These are phyloP conservation scores for Leccinum sublutescens DNA, from an alignment of 768 basidiomycete genomes.

Conservation along the genomic window DNA sequence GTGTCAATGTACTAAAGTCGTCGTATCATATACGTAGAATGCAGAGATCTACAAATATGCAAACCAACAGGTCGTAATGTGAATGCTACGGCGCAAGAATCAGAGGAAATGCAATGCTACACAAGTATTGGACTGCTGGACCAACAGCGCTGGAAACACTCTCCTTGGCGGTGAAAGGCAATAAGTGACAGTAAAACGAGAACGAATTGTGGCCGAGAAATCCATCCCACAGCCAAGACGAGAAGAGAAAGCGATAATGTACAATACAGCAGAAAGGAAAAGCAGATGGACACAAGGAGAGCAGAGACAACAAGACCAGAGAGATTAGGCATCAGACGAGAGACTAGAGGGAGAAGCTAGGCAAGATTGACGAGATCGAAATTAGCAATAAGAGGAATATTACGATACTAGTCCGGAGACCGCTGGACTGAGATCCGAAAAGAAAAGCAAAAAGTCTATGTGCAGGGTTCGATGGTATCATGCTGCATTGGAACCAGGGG, in stretches of 20 bases:
- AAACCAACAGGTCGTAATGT: slow-evolving; percentile 11
- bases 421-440: slow-evolving; percentile 27
- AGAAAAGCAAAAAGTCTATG: slow-evolving; percentile 23
- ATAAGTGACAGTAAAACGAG: slow-evolving; percentile 33
- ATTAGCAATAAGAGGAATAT: slow-evolving; percentile 37
- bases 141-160: slow-evolving; percentile 30
- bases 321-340: slow-evolving; percentile 9
- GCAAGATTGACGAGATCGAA: slow-evolving; percentile 26
- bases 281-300: slow-evolving; percentile 29
- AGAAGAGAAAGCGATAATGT: slow-evolving; percentile 29
- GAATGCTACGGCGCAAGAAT: slow-evolving; percentile 13
- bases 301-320: slow-evolving; percentile 21
- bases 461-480: slow-evolving; percentile 24
- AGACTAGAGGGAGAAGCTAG: slow-evolving; percentile 20
- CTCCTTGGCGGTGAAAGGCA: slow-evolving; percentile 34
- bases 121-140: slow-evolving; percentile 29
- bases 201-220: slow-evolving; percentile 28
- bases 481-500: slow-evolving; percentile 36
- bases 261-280: slow-evolving; percentile 29
- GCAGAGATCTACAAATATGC: slow-evolving; percentile 37
- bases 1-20: slow-evolving; percentile 20
- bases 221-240: slow-evolving; percentile 32
- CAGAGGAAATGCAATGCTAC: slow-evolving; percentile 36
- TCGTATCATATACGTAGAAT: slow-evolving; percentile 14
- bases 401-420: slow-evolving; percentile 32